Base-by-base conservation (phyloP, 2,329 filamentous ascomycete genomes). In the Coleophoma cylindrospora region DNA sequence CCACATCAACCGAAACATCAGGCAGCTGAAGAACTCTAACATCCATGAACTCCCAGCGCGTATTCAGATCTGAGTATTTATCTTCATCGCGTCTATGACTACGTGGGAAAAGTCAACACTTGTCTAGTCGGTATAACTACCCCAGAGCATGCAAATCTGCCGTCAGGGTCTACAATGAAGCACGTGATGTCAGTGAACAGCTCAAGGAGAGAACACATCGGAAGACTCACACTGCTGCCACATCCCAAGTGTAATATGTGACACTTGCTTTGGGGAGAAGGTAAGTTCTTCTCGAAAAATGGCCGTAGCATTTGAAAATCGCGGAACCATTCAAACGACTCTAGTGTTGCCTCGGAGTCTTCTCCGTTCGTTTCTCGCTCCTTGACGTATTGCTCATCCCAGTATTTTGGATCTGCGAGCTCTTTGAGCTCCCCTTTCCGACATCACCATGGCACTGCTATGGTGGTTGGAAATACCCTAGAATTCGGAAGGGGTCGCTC, bases 51-150 rank as follows among this genome's bases (percentile, higher is more conserved):
- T 59, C 54, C 79, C 79, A 83, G 34, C 15, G 17, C 4, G 52
- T 55, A 4, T 63, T 50, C 4, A 70, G 57, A 4, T 61, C 50
- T 0, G 58, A 58, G 52, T 79, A 71, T 14, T 67, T 1, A 64
- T 57, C 3, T 62, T 64, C 79, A 83, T 83, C n/a, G 70, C 60
- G 6, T 75, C 64, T 2, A 83, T 73, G 0, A 79, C 74, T 1
- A 75, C 69, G 1, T 68, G 50, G 0, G 79, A 83, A 61, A 84
- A 83, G 62, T 84, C 80, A 43, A 77, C 66, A 54, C 77, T 81
- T 4, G 76, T 63, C 57, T 83, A 79, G 34, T 72, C 68, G 4
- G 54, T 67, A 59, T 82, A n/a, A n/a, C n/a, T n/a, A 83, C 33
- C 77, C 76, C 10, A 63, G 63, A 6, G 60, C 50, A 5, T 68